Evolutionary conservation across 225 moss, liverwort and hornwort genomes (phyloP).

Genomic region (Bryum argenteum): DNA sequence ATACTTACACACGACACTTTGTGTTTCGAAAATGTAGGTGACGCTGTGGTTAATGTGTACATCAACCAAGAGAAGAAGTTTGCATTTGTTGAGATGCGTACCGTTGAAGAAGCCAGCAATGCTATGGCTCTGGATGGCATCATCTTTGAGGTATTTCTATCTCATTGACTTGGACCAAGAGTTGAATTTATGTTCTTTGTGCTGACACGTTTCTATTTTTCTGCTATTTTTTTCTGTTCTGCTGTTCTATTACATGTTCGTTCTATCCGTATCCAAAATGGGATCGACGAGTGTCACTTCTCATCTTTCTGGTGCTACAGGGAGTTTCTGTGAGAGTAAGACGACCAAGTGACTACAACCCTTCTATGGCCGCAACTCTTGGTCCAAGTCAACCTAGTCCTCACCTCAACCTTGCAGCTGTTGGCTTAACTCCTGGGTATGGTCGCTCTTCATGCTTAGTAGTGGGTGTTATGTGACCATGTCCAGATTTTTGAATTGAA

Average conservation of each 20-base stretch:
- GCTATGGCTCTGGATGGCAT: constrained; percentile 99
- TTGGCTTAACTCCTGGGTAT: constrained; percentile 97
- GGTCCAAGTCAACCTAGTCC: constrained; percentile 99
- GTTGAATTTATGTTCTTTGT: neutral
- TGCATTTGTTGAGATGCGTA: constrained; percentile 99
- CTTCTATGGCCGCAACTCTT: constrained; percentile 98
- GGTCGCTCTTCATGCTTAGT: constrained; percentile 19
- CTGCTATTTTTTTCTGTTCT: neutral
- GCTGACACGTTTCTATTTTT: neutral
- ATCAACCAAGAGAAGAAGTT: constrained; percentile 99
- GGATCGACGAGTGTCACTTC: neutral
- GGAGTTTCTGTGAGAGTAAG: constrained; percentile 97
- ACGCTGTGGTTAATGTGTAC: constrained; percentile 97
- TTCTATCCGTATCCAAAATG: neutral
- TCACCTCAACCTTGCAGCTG: constrained; percentile 89
- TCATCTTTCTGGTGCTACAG: constrained; percentile 36
- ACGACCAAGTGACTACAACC: constrained; percentile 99
- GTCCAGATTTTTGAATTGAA: neutral
- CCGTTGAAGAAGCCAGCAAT: constrained; percentile 99
- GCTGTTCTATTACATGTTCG: neutral
- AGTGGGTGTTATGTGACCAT: neutral
- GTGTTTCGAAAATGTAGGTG: constrained; percentile 48
- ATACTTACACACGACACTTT: too few relatives aligned
- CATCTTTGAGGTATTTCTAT: constrained; percentile 79
- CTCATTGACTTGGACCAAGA: neutral